Conservation (phyloP, 1,284 basidiomycete species). For the Dichomitus squalens region DNA sequence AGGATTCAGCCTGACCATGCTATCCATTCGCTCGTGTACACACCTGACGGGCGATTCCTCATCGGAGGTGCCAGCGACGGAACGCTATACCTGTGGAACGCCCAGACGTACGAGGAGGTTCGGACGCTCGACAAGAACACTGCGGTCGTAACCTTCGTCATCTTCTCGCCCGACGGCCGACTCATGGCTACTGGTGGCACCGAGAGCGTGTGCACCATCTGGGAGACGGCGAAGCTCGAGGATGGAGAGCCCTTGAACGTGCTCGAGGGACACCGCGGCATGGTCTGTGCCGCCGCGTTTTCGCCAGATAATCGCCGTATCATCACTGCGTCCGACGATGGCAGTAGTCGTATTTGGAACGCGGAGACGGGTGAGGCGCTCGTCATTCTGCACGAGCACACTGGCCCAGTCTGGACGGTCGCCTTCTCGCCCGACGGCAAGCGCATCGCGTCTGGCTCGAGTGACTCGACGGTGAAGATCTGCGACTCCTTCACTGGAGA, state of each 20-base stretch:
- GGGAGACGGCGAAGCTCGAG: conserved; percentile 12
- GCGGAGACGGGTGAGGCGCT: conserved; percentile 23
- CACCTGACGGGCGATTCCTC: conserved; percentile 27
- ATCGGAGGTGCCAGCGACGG: conserved; percentile 27
- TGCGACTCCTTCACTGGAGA: conserved; percentile 24
- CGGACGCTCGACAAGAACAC: conserved; percentile 15
- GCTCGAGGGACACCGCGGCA: conserved; percentile 21
- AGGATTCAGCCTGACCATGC: conserved; percentile 4
- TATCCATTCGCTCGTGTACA: conserved; percentile 25
- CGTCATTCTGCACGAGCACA: conserved; percentile 18
- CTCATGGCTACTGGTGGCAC: conserved; percentile 22
- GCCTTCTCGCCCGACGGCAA: conserved; percentile 24
- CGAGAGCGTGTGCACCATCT: conserved; percentile 19
- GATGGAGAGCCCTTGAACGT: conserved; percentile 1
- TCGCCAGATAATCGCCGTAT: conserved; percentile 15
- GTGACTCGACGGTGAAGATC: conserved; percentile 15
- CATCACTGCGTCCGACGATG: conserved; percentile 19
- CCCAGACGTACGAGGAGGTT: conserved; percentile 6
- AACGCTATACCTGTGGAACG: conserved; percentile 26
- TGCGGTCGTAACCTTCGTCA: conserved; percentile 21
- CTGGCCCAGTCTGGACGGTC: conserved; percentile 18
- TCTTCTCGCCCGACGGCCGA: conserved; percentile 25
- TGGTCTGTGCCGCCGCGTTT: conserved; percentile 20
- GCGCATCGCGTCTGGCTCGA: conserved; percentile 18
- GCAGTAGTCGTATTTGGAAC: conserved; percentile 24